Evolutionary conservation across 768 basidiomycete genomes (phyloP).

Genomic region (Collybia sp.): DNA sequence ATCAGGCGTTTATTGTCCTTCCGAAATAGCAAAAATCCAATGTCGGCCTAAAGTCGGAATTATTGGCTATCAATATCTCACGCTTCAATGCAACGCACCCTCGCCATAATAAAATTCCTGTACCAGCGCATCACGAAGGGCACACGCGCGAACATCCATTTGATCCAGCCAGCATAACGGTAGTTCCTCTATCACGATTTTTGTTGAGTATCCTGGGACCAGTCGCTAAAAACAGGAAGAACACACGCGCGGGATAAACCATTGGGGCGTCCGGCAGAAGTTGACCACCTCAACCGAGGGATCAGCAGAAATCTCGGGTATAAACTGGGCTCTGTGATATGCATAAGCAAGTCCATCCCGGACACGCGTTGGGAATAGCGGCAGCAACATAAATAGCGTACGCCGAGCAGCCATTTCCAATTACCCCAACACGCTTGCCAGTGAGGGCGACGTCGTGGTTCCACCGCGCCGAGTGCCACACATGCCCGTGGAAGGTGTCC

Average conservation of each 20-base stretch:
- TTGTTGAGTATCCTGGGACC: background rate
- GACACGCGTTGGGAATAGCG: too few relatives aligned
- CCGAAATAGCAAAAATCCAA: conserved; percentile 31
- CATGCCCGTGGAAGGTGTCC: conserved; percentile 41
- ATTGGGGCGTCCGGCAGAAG: conserved; percentile 57
- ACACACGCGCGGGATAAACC: conserved; percentile 50
- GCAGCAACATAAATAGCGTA: conserved; percentile 20
- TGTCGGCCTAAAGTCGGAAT: conserved; percentile 26
- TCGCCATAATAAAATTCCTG: conserved; percentile 41
- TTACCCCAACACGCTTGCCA: conserved; percentile 52
- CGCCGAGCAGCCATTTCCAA: conserved; percentile 63
- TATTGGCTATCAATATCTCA: background rate
- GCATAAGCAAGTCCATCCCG: too few relatives aligned
- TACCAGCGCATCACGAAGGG: conserved; percentile 46
- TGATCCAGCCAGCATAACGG: conserved; percentile 35
- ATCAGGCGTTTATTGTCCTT: conserved; percentile 31
- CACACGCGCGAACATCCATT: conserved; percentile 52
- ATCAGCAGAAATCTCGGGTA: conserved; percentile 49
- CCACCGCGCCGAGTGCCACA: conserved; percentile 57
- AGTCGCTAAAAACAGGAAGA: background rate
- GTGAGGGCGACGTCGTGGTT: conserved; percentile 45
- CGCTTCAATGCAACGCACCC: conserved; percentile 25
- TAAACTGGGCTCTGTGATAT: conserved; percentile 47
- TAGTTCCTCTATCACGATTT: conserved; percentile 26
- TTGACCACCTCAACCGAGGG: conserved; percentile 47